Evolutionary conservation across 1,284 basidiomycete genomes (phyloP).

Genomic region (Trichosporon ovoides): DNA sequence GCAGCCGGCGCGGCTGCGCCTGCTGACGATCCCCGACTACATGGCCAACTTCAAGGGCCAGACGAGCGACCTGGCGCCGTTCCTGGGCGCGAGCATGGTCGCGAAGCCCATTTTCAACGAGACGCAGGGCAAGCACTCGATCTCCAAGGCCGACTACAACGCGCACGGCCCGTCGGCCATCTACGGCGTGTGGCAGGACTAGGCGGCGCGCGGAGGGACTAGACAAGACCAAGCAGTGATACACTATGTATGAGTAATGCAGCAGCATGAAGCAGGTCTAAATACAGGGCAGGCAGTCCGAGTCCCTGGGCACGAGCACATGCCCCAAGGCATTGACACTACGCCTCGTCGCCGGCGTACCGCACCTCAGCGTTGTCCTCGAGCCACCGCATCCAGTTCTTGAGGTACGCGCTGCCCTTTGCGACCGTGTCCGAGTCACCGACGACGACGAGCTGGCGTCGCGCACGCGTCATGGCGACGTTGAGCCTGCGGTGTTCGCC

Average conservation of each 20-base stretch:
- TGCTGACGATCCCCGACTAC: constrained; percentile 79
- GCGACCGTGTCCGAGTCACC: constrained; percentile 84
- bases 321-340: neutral
- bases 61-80: constrained; percentile 74
- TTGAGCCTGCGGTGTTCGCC: constrained; percentile 85
- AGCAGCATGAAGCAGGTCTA: no score
- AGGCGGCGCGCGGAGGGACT: neutral
- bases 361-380: constrained; percentile 83
- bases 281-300: no score
- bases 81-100: constrained; percentile 78
- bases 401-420: constrained; percentile 74
- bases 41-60: constrained; percentile 84
- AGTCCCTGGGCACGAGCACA: no score
- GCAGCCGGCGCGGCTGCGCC: constrained; percentile 62
- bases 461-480: constrained; percentile 90
- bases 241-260: neutral
- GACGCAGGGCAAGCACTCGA: constrained; percentile 37
- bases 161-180: constrained; percentile 43
- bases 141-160: constrained; percentile 49
- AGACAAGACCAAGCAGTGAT: constrained; percentile 8
- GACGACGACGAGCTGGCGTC: constrained; percentile 80
- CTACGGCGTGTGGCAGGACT: constrained; percentile 30
- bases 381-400: constrained; percentile 83
- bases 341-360: constrained; percentile 58
- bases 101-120: constrained; percentile 58